Conservation (phyloP, 176 grass and related monocot species). For the Triticum monococcum region DNA sequence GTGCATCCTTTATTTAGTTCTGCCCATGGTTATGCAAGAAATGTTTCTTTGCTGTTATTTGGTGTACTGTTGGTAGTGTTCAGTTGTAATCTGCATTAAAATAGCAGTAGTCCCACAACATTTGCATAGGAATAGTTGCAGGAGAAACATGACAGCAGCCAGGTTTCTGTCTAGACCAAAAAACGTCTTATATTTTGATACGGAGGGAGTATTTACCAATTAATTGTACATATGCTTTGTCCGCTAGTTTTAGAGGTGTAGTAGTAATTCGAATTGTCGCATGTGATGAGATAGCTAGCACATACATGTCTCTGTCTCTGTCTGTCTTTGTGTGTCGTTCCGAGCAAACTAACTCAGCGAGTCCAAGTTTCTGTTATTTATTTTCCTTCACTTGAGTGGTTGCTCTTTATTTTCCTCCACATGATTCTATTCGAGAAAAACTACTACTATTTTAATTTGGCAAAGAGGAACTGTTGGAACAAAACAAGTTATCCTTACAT, state of each 20-base stretch:
- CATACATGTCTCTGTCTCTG: no score
- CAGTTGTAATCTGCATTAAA: neutral
- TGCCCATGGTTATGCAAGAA: neutral
- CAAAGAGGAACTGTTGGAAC: neutral
- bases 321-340: no score
- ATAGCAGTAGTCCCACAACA: neutral
- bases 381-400: no score
- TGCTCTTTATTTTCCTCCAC: no score
- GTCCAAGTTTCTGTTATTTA: no score
- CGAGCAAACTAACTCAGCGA: no score
- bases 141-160: neutral
- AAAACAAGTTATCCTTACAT: neutral
- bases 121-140: neutral
- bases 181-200: no score
- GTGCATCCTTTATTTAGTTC: neutral
- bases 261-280: no score
- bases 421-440: neutral
- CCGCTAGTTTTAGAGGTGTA: no score
- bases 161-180: neutral
- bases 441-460: neutral
- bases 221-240: no score
- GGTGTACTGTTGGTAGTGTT: neutral
- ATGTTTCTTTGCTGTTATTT: neutral
- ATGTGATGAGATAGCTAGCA: no score
- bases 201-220: no score